Conservation (phyloP, 2,329 filamentous ascomycete genomes). For the Cladosporium sp. region DNA sequence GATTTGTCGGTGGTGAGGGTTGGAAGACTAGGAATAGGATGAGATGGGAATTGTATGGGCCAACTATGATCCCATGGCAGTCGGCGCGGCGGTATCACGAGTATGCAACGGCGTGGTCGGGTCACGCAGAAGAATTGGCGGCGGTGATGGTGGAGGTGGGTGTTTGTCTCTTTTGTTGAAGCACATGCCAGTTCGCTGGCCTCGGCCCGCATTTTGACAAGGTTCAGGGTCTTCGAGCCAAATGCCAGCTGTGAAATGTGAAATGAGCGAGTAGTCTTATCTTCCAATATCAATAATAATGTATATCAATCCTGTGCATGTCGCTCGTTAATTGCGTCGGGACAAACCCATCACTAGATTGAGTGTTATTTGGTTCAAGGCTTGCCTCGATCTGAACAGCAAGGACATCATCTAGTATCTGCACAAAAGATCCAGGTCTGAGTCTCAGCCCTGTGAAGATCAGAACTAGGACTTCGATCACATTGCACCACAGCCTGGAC, state of each 20-base stretch:
- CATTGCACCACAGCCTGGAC: too few relatives aligned
- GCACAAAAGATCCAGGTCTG: background rate
- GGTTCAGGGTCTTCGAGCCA: background rate
- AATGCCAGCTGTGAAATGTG: background rate
- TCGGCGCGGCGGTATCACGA: conserved; percentile 3
- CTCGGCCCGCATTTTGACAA: background rate
- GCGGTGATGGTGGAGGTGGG: background rate
- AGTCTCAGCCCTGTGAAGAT: background rate
- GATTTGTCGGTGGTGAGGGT: background rate
- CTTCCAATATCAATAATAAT: background rate
- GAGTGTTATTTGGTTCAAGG: too few relatives aligned
- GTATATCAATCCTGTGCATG: background rate
- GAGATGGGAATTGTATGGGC: background rate
- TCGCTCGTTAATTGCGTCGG: too few relatives aligned
- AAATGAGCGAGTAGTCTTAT: too few relatives aligned
- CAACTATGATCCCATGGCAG: conserved; percentile 1
- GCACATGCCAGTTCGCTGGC: background rate
- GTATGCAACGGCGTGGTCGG: conserved; percentile 1
- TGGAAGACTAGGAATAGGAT: background rate
- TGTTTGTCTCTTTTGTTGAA: background rate
- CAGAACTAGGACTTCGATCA: background rate
- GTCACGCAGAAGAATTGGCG: background rate
- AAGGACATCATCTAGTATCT: too few relatives aligned
- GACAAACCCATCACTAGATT: too few relatives aligned
- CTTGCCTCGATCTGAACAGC: too few relatives aligned